Percentiles rank a stretch among this genome's conserved stretches.
Evolutionary conservation across 106 monocot genomes (phyloP).

Genomic region (Dioscorea dumetorum): DNA sequence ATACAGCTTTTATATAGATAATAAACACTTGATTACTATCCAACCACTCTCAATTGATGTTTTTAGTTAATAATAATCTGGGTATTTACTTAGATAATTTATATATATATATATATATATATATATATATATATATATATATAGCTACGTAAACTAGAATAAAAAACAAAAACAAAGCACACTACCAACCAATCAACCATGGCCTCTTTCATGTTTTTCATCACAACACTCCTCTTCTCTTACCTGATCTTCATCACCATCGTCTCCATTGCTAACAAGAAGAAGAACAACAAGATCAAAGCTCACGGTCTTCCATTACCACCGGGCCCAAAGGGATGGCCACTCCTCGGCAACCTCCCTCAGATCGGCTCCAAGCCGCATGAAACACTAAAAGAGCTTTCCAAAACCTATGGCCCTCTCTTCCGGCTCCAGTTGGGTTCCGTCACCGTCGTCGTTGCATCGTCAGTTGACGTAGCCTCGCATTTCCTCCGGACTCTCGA

Average conservation of each 20-base stretch:
- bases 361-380: conserved; percentile 45
- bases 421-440: conserved; percentile 37
- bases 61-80: too few species aligned
- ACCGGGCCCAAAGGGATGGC: conserved; percentile 46
- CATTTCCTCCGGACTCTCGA: conserved; percentile 35
- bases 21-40: too few species aligned
- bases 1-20: too few species aligned
- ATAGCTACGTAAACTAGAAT: too few species aligned
- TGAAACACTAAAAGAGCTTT: conserved; percentile 25
- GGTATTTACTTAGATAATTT: too few species aligned
- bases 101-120: too few species aligned
- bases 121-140: too few species aligned
- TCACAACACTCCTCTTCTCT: not conserved
- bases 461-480: conserved; percentile 21
- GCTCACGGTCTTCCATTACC: conserved; percentile 12
- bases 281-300: not conserved
- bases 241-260: conserved; percentile 3
- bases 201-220: conserved; percentile 2
- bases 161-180: too few species aligned
- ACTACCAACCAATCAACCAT: not conserved
- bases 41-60: too few species aligned
- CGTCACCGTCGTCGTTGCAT: conserved; percentile 33
- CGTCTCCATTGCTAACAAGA: not conserved
- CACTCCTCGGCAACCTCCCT: conserved; percentile 44
- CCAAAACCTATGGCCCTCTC: conserved; percentile 30